These are phyloP conservation scores for Scheffersomyces amazonensis DNA, from an alignment of 805 yeast genomes.

Conservation along the genomic window DNA sequence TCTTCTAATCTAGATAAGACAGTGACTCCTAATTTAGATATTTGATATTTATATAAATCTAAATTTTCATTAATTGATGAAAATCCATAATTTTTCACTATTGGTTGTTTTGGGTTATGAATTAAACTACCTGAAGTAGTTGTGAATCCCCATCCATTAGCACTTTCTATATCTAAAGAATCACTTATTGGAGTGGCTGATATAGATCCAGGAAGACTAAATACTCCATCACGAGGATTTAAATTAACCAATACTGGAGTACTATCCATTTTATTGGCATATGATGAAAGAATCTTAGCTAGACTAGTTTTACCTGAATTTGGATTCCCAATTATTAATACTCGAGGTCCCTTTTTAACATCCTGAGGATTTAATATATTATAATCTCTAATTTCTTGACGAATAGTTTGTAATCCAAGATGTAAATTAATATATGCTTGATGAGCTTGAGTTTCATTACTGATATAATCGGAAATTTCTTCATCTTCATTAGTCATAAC, in stretches of 20 bases:
- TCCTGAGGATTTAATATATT: constrained; percentile 13
- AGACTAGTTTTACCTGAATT: constrained; percentile 79
- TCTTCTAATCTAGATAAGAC: constrained; percentile 47
- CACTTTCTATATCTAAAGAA: constrained; percentile 67
- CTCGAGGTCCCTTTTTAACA: constrained; percentile 50
- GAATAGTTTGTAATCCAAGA: constrained; percentile 63
- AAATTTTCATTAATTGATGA: constrained; percentile 57
- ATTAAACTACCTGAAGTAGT: constrained; percentile 70
- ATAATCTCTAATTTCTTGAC: constrained; percentile 29
- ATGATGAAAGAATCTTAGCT: constrained; percentile 64
- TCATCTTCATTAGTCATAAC: constrained; percentile 27
- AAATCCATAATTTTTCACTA: constrained; percentile 78
- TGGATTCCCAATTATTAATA: constrained; percentile 69
- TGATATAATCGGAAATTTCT: constrained; percentile 54
- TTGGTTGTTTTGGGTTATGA: constrained; percentile 84
- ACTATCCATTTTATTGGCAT: constrained; percentile 69
- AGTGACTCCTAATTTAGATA: constrained; percentile 49
- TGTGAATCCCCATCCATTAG: constrained; percentile 72
- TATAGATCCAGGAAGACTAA: constrained; percentile 77
- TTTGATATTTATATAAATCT: constrained; percentile 48
- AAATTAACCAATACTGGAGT: constrained; percentile 74
- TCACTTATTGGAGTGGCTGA: constrained; percentile 84
- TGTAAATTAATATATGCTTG: constrained; percentile 63
- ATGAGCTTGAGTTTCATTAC: constrained; percentile 67
- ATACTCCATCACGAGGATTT: constrained; percentile 71